Conservation (phyloP, 23 red algal species). For the Cyanidioschyzon merolae region DNA sequence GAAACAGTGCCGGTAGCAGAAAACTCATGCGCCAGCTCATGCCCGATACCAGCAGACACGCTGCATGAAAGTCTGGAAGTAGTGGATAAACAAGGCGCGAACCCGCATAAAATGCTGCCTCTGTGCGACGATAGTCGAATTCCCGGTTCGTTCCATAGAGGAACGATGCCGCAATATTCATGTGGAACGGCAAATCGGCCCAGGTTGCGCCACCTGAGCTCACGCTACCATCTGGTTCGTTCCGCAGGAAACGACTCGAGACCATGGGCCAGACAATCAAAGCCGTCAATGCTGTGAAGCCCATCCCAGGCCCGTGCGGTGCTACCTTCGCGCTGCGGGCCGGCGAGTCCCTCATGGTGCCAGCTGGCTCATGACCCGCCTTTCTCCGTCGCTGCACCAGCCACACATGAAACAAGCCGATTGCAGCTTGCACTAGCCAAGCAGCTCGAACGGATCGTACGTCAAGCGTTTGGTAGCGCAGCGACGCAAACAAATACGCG, state of each 20-base stretch:
- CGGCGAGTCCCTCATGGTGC: not conserved
- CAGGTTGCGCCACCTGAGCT: slow-evolving; percentile 5
- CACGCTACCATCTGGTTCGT: not conserved
- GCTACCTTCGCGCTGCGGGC: not conserved
- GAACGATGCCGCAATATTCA: slow-evolving; percentile 6
- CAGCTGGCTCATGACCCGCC: not conserved
- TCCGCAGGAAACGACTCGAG: not conserved
- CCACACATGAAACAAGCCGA: not conserved
- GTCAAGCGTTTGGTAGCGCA: not conserved
- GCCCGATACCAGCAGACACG: not conserved
- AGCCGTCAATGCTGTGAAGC: not conserved
- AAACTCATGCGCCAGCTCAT: not conserved
- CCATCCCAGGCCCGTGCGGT: not conserved
- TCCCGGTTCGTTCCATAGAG: slow-evolving; percentile 2
- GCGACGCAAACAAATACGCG: slow-evolving; percentile 12
- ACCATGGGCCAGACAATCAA: not conserved
- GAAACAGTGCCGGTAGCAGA: not conserved
- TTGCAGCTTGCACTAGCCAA: not conserved
- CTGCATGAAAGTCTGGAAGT: not conserved
- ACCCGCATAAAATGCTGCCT: slow-evolving; percentile 10
- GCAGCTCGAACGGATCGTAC: not conserved
- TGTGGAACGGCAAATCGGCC: slow-evolving; percentile 11
- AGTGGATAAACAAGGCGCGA: not conserved
- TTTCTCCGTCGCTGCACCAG: not conserved
- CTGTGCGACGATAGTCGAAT: not conserved